phyloP scores from a whole-genome alignment of 2,329 filamentous ascomycete genomes.

The Aspergillus quadrilineatus region DNA sequence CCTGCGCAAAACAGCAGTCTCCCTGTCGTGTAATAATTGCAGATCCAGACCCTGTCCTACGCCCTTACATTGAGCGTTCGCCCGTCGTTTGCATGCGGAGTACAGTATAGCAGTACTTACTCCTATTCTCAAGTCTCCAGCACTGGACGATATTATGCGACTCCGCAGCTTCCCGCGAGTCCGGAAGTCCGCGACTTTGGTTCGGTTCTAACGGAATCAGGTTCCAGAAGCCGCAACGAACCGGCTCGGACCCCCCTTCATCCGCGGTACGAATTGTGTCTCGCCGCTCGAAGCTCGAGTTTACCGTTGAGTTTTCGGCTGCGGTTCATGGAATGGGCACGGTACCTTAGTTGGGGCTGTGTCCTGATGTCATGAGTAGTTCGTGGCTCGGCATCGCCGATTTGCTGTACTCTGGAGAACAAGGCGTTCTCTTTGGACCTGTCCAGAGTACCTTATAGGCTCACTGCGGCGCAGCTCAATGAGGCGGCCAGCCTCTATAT shows the following conservation, averaged over 20 bases:
- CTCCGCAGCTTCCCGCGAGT: background rate
- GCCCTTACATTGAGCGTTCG: constrained; percentile 2
- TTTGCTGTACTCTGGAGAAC: background rate
- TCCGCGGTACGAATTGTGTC: background rate
- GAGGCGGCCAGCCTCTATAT: background rate
- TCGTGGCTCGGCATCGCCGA: constrained; percentile 1
- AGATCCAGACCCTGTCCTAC: background rate
- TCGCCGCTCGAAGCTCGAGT: background rate
- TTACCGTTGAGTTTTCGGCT: background rate
- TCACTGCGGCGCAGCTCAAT: background rate
- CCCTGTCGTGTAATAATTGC: constrained; percentile 3
- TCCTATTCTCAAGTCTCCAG: background rate
- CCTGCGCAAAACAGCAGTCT: background rate
- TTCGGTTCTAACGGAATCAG: constrained; percentile 13
- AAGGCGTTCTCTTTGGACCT: background rate
- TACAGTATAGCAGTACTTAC: background rate
- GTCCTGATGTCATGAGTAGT: constrained; percentile 10
- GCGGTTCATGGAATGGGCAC: no score
- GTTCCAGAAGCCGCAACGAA: constrained; percentile 15
- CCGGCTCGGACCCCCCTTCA: background rate
- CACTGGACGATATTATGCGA: background rate
- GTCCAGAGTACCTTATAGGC: background rate
- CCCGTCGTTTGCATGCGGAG: background rate
- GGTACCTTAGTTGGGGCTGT: background rate
- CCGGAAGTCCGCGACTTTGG: constrained; percentile 11